Conservation (phyloP, 2,329 filamentous ascomycete species). For the Diaporthe sp. region DNA sequence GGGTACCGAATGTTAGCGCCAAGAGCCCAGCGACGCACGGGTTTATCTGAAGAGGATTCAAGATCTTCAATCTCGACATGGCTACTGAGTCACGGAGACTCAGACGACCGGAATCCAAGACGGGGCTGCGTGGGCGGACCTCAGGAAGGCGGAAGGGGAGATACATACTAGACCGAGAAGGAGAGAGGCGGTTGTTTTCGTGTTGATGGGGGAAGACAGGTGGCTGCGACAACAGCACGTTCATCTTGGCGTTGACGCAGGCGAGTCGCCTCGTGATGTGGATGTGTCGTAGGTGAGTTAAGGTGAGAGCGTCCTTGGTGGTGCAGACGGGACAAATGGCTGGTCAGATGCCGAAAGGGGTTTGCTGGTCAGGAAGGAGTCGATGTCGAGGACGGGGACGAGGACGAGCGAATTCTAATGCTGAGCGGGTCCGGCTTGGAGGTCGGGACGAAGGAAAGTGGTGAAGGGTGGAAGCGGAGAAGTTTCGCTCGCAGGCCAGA, state of each 20-base stretch:
- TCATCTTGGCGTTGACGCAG: slow-evolving; percentile 61
- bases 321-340: slow-evolving; percentile 6
- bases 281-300: background rate
- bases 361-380: background rate
- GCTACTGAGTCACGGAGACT: slow-evolving; percentile 34
- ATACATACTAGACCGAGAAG: slow-evolving; percentile 68
- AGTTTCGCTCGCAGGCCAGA: slow-evolving; percentile 28
- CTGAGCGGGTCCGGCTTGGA: slow-evolving; percentile 27
- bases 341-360: background rate
- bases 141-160: slow-evolving; percentile 26
- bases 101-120: background rate
- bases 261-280: slow-evolving; percentile 18
- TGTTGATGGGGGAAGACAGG: slow-evolving; percentile 71
- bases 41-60: background rate
- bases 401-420: slow-evolving; percentile 28
- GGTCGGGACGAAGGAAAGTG: slow-evolving; percentile 31
- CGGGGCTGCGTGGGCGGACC: background rate
- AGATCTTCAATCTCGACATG: background rate
- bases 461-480: slow-evolving; percentile 30
- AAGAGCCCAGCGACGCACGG: background rate
- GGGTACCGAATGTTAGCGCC: slow-evolving; percentile 42
- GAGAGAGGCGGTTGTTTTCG: slow-evolving; percentile 68
- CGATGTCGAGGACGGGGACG: slow-evolving; percentile 29
- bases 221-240: slow-evolving; percentile 73
- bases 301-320: background rate